Evolutionary conservation across 441 rosid species (phyloP), one percentile per base, ranked within the genome.

Genomic region (Erysimum cheiri): DNA sequence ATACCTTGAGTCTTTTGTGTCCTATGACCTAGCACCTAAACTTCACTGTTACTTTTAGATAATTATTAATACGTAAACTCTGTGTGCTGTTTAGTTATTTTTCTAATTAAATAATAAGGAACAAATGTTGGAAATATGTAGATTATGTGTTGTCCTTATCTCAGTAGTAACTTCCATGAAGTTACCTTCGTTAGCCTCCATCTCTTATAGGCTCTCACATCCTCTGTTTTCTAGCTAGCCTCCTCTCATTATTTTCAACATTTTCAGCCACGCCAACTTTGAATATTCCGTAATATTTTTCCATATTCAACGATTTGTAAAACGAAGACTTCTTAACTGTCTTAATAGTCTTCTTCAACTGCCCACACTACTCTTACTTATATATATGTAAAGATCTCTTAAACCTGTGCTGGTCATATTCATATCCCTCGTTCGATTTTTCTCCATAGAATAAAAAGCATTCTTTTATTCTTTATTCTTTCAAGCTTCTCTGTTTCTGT

Each of bases 161-260:
- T 46, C 74, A 62, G 69, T 75, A 62, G 69, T 75, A 69, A 69
- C 74, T 75, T 75, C 78, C 47, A 39, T 69, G 78, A 69, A 75
- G 3, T 47, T 39, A 29, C 74, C 50, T 74, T 60, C 63, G 6
- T 2, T 32, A 31, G 56, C 48, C 70, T 56, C 60, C 53, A 64
- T 56, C 47, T 54, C 8, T 5, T 5, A 40, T 49, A 29, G 32
- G 64, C 8, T 31, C 61, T 60, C 55, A 73, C 67, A 52, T 68
- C 49, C 39, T 46, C 56, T 74, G 28, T 36, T 54, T 68, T 59
- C 17, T 67, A 41, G 22, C 35, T 37, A 60, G 10, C 71, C 72
- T 53, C 4, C 62, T 13, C 8, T 3, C 7, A 13, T 2, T 59
- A 8, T 39, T 58, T 37, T 58, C 55, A 49, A 50, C 14, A 10